Percentiles rank a stretch among this genome's conserved stretches.
These are phyloP conservation scores for Brasilioporus rufonigricans DNA, from an alignment of 768 basidiomycete genomes.

Conservation along the genomic window DNA sequence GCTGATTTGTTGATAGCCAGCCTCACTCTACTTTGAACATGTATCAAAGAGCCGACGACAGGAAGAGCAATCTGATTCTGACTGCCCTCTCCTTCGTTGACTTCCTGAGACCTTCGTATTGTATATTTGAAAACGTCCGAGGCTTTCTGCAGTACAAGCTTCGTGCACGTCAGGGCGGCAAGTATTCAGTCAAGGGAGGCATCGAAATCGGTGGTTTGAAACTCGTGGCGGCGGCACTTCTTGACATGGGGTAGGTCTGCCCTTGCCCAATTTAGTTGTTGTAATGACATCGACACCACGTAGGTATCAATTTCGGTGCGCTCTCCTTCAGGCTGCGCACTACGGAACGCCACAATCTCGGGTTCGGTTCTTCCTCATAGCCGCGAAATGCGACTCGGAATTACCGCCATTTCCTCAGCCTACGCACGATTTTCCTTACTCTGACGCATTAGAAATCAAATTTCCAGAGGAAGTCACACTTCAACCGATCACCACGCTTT, in stretches of 20 bases:
- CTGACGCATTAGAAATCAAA: constrained; percentile 49
- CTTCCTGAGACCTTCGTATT: constrained; percentile 39
- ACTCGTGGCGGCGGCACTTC: constrained; percentile 55
- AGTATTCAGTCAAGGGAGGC: constrained; percentile 55
- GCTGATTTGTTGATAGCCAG: constrained; percentile 49
- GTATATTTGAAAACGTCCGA: constrained; percentile 49
- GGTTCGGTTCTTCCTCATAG: constrained; percentile 50
- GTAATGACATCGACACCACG: not conserved
- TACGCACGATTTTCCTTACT: constrained; percentile 40
- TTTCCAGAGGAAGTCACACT: constrained; percentile 41
- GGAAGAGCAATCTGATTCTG: constrained; percentile 66
- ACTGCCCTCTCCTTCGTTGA: constrained; percentile 50
- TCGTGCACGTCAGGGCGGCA: constrained; percentile 34
- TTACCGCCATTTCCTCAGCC: constrained; percentile 43
- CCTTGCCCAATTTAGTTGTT: not conserved
- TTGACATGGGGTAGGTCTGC: constrained; percentile 60
- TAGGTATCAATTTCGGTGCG: constrained; percentile 45
- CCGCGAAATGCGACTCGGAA: constrained; percentile 34
- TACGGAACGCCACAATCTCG: constrained; percentile 46
- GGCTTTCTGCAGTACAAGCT: constrained; percentile 44
- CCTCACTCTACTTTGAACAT: constrained; percentile 73
- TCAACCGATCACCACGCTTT: constrained; percentile 42
- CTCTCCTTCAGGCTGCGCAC: constrained; percentile 45
- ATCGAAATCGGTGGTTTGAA: constrained; percentile 76
- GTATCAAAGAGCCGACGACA: constrained; percentile 64